Percentiles rank a stretch among this genome's conserved stretches.
Evolutionary conservation across 129 eudicot genomes (phyloP).

Genomic region (Rutidosis leptorrhynchoides): DNA sequence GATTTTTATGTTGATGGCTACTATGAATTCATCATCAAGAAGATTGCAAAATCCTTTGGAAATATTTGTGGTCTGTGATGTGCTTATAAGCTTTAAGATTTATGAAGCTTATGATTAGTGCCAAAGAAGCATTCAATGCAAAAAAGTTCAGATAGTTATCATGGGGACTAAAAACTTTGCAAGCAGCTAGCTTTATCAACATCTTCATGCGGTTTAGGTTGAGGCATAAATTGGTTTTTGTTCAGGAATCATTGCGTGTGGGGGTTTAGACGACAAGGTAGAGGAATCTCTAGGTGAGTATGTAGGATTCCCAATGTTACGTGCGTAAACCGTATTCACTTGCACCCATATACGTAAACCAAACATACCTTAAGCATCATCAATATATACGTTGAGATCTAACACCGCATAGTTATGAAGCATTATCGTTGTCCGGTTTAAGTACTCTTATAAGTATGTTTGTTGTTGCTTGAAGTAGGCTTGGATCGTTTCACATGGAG

Average conservation of each 20-base stretch:
- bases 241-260: neutral
- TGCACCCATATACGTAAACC: neutral
- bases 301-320: constrained; percentile 3
- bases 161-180: constrained; percentile 11
- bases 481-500: neutral
- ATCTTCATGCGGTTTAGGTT: constrained; percentile 20
- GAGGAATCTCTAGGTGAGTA: constrained; percentile 6
- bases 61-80: neutral
- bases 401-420: neutral
- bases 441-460: neutral
- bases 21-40: neutral
- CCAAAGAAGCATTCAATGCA: constrained; percentile 11
- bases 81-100: neutral
- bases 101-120: constrained; percentile 13
- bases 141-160: constrained; percentile 3
- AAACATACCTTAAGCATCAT: neutral
- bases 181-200: neutral
- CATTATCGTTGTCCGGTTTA: neutral
- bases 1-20: constrained; percentile 9
- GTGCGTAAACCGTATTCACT: neutral
- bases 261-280: neutral
- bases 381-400: neutral
- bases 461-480: constrained; percentile 6
- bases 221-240: neutral
- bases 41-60: constrained; percentile 12